phyloP scores from a whole-genome alignment of 495 filamentous ascomycete species.

The Podospora comata region DNA sequence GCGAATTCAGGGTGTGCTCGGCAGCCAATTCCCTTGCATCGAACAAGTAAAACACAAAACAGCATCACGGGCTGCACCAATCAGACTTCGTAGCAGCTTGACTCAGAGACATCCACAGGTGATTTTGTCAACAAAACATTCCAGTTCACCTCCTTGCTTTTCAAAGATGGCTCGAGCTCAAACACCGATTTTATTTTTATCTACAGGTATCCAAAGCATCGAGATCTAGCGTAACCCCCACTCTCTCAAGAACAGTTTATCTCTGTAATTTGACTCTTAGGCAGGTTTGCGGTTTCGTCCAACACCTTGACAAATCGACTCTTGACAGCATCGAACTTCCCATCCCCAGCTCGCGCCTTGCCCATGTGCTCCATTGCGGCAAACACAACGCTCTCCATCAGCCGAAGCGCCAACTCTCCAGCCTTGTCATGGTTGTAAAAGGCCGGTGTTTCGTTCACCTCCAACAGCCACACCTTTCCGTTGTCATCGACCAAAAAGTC shows the following conservation, averaged over 20 bases:
- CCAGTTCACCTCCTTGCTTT: no score
- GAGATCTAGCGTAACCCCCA: no score
- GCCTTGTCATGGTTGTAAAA: slow-evolving; percentile 69
- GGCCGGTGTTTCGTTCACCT: slow-evolving; percentile 81
- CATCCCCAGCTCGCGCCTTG: slow-evolving; percentile 17
- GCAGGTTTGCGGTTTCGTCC: slow-evolving; percentile 38
- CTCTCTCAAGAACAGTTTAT: slow-evolving; percentile 7
- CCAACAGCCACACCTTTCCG: slow-evolving; percentile 60
- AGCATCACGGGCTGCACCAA: not conserved
- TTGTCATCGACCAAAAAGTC: slow-evolving; percentile 66
- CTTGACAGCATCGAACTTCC: slow-evolving; percentile 18
- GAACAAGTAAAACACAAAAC: not conserved
- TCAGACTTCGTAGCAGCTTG: not conserved
- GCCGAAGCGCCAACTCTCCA: slow-evolving; percentile 56
- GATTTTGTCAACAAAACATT: not conserved
- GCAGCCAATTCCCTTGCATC: not conserved
- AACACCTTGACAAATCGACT: slow-evolving; percentile 25
- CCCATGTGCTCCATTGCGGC: slow-evolving; percentile 52
- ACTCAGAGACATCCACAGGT: not conserved
- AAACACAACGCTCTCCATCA: slow-evolving; percentile 62
- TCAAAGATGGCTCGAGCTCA: no score
- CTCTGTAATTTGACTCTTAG: slow-evolving; percentile 27
- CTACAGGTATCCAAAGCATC: not conserved
- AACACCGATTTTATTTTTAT: not conserved
- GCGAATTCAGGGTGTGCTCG: not conserved